Base-by-base conservation (phyloP, 169 alveolate species). In the Plasmodium gaboni region DNA sequence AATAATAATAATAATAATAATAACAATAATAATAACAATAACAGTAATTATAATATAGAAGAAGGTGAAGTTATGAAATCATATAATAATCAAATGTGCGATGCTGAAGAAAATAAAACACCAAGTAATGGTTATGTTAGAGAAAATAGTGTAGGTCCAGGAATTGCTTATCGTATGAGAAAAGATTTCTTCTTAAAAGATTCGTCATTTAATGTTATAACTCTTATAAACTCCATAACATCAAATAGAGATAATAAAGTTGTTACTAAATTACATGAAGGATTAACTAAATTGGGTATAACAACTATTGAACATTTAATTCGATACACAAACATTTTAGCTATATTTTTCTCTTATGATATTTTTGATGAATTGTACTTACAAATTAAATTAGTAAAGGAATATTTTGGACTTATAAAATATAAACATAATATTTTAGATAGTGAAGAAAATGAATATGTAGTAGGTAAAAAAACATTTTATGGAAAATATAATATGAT, bases 301-400 rank as follows among this genome's bases (percentile, higher is more conserved):
- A 68, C 67, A 10, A 83, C 91, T 15, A 68, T 83, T 69, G 91
- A 83, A 17, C 83, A 83, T 19, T 44, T 83, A 28, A 67, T 83
- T 59, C 15, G 91, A 69, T 83, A 83, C 51, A 83, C 91, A 0
- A 83, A 83, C 42, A 83, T 83, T 83, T 59, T 83, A 83, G 91
- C 86, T 38, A 68, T 83, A 6, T 83, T 83, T 69, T 83, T 83
- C 19, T 51, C 91, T 10, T 83, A 83, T 48, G 91, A 83, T 46
- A 83, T 83, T 69, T 83, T 83, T 67, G 91, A 83, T 83, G 91
- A 83, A 68, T 69, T 83, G 60, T 83, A 83, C 59, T 69, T 83
- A 70, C 91, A 83, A 70, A 83, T 83, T 42, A 83, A 83, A 55
- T 24, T 83, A 59, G 57, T 83, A 17, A 67, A 70, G 9, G 91